Base-by-base conservation (phyloP, 441 rosid species). In the Gossypium aridum region DNA sequence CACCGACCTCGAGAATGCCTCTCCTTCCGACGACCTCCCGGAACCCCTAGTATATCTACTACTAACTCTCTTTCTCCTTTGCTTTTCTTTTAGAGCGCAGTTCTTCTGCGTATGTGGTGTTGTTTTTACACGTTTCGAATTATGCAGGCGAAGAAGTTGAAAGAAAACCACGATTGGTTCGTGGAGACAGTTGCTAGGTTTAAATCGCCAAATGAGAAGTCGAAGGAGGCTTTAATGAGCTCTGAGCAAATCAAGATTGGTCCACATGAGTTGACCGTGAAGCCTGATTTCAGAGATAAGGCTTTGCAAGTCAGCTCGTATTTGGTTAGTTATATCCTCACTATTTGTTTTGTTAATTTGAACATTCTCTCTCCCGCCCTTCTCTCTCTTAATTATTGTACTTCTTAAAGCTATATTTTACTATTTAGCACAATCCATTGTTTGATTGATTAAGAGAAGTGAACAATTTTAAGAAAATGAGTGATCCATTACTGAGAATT, bases 141-240 rank as follows among this genome's bases (percentile, higher is more conserved):
- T 39, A 65, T 75, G 69, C 80, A 96, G 99, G 94, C 67, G 77
- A 84, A 87, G 82, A 89, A 87, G 87, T 31, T 96, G 86, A 83
- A 84, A 88, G 91, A 84, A 16, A 90, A 89, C 80, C 94, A 85
- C 53, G 78, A 72, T 14, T 96, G 97, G 99, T 86, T 96, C 72
- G 86, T 91, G 22, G 81, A 83, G 54, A 87, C 94, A 1, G 75
- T 92, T 26, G 76, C 88, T 26, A 75, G 80, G 76, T 96, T 91
- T 75, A 90, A 87, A 81, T 75, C 87, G 3, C 97, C 93, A 5
- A 90, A 82, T 76, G 85, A 55, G 75, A 84, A 84, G 74, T 96
- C 97, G 34, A 91, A 81, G 80, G 91, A 90, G 68, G 97, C 96
- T 60, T 83, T 93, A 86, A 87, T 91, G 87, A 87, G 83, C 81